Evolutionary conservation across 345 rosid genomes (phyloP).

Genomic region (Chamaenerion angustifolium): DNA sequence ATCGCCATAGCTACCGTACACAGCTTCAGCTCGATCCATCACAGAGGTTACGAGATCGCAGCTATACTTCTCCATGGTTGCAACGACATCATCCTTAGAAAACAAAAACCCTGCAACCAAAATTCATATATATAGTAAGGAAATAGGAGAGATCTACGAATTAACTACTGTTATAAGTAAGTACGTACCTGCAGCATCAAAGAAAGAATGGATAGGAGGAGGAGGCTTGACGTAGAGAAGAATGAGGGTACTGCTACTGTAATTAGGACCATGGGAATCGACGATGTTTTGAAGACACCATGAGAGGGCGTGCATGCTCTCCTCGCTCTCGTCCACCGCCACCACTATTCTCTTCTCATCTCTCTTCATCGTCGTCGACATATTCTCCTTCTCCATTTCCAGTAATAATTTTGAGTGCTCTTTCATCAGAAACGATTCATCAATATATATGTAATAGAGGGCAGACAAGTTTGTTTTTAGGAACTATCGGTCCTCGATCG

Average conservation of each 20-base stretch:
- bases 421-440: too few species aligned
- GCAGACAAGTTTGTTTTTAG: too few species aligned
- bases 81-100: conserved; percentile 24
- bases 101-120: conserved; percentile 35
- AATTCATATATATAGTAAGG: not conserved
- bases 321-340: conserved; percentile 83
- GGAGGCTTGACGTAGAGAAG: conserved; percentile 83
- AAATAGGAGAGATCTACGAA: too few species aligned
- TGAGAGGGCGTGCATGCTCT: conserved; percentile 84
- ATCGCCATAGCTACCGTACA: conserved; percentile 26
- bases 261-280: conserved; percentile 13
- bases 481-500: too few species aligned
- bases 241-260: conserved; percentile 21
- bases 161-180: too few species aligned
- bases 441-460: too few species aligned
- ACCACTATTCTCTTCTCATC: conserved; percentile 47
- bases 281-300: conserved; percentile 66
- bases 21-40: conserved; percentile 59
- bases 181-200: conserved; percentile 65
- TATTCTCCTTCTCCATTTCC: too few species aligned
- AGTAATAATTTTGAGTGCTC: too few species aligned
- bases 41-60: conserved; percentile 41
- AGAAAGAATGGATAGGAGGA: conserved; percentile 44
- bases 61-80: conserved; percentile 39
- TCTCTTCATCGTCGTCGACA: conserved; percentile 7